Base-by-base conservation (phyloP, 2,329 filamentous ascomycete species). In the Botrytis galanthina region DNA sequence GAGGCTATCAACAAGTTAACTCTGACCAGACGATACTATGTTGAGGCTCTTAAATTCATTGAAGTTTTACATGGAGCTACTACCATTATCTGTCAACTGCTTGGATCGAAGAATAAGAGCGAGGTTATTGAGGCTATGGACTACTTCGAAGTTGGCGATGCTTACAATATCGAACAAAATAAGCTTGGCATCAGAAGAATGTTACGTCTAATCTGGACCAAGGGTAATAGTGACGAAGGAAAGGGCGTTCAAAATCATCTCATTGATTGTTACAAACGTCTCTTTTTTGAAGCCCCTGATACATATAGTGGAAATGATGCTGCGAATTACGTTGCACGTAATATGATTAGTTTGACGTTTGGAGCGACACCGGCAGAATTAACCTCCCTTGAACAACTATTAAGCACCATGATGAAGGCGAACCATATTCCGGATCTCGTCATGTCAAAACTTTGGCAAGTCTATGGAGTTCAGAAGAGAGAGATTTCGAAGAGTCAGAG, bases 71-170 rank as follows among this genome's bases (percentile, higher is more conserved):
- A 98, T 77, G 89, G 92, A 18, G 93, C 93, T 35, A 97, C 94
- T 1, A 87, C 88, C 14, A 90, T 90, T 3, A 91, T 98, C 48
- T 94, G 92, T 75, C 95, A 98, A 82, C 87, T 99, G 29, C 87
- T 99, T 5, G 93, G 94, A 9, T 97, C 96, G 44, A 93, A 93
- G 80, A 99, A 99, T 86, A 99, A 99, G 86, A 97, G 93, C 78
- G 96, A 99, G 82, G 93, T 98, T 39, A 97, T 99, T 75, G 97
- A 99, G 82, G 96, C 97, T 26, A 99, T 99, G 90, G 96, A 99
- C 81, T 99, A 97, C 83, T 97, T 99, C 78, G 94, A 97, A 78
- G 90, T 97, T 62, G 92, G 96, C 62, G 95, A 99, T 81, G 95
- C 95, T 9, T 98, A 98, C 86, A 96, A 97, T 82, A 92, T 99